Conservation (phyloP, 495 filamentous ascomycete genomes). For the Mycothermus thermophilus region DNA sequence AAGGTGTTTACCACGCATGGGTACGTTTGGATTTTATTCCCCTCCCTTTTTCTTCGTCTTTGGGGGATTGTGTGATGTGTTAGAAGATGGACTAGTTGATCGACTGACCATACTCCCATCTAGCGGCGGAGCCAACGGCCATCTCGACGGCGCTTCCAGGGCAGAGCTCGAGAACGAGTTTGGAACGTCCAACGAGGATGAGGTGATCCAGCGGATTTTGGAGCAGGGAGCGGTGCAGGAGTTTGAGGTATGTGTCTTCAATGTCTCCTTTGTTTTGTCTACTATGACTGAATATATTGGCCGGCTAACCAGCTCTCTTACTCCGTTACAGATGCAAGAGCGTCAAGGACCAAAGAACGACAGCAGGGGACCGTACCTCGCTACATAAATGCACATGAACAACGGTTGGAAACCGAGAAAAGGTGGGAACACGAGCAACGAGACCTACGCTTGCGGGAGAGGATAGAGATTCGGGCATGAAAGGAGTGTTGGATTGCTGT, state of each 20-base stretch:
- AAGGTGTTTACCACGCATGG: constrained; percentile 84
- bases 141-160: constrained; percentile 62
- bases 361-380: constrained; percentile 12
- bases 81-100: too few species aligned
- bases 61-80: too few species aligned
- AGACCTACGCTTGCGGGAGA: too few species aligned
- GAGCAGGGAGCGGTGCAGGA: constrained; percentile 59
- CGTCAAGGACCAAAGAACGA: constrained; percentile 32
- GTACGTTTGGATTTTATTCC: constrained; percentile 44
- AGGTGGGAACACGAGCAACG: too few species aligned
- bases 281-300: too few species aligned
- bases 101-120: too few species aligned
- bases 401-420: too few species aligned
- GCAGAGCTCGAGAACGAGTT: constrained; percentile 70
- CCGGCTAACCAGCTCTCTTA: too few species aligned
- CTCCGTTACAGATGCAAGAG: constrained; percentile 28
- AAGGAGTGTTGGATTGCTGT: too few species aligned
- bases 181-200: constrained; percentile 62
- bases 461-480: too few species aligned
- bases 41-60: not conserved
- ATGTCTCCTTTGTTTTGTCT: not conserved
- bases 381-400: not conserved
- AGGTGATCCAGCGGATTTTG: constrained; percentile 65
- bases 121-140: constrained; percentile 79
- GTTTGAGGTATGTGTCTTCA: constrained; percentile 40